These are phyloP conservation scores for Coniochaeta hoffmannii DNA, from an alignment of 2,329 filamentous ascomycete genomes.

Conservation along the genomic window DNA sequence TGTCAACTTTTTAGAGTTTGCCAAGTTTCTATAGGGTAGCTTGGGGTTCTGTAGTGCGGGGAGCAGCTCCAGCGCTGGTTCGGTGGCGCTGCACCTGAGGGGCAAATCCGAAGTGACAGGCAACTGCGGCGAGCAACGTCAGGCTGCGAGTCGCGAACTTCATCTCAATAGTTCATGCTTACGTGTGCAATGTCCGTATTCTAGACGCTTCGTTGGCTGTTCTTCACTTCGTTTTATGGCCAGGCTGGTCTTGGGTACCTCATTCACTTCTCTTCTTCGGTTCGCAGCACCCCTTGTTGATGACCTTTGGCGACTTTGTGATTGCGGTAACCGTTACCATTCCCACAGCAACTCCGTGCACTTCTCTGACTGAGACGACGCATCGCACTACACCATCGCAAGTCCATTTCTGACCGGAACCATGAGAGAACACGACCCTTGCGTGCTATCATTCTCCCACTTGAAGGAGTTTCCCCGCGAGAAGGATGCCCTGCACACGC, in stretches of 20 bases:
- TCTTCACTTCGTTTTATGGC: background rate
- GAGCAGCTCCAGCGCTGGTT: background rate
- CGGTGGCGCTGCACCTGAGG: background rate
- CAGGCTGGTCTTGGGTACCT: background rate
- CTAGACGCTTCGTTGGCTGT: background rate
- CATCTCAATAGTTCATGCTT: background rate
- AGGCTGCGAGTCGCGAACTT: background rate
- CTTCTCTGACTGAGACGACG: too few relatives aligned
- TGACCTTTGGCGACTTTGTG: background rate
- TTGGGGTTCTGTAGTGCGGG: background rate
- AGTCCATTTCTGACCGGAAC: background rate
- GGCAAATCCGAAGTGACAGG: background rate
- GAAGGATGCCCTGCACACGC: conserved; percentile 46
- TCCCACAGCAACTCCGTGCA: too few relatives aligned
- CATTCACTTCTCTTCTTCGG: background rate
- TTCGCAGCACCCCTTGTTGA: background rate
- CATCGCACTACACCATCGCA: too few relatives aligned
- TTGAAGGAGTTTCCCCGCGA: conserved; percentile 37
- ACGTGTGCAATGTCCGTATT: background rate
- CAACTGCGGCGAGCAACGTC: background rate
- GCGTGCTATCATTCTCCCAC: conserved; percentile 42
- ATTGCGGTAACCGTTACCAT: too few relatives aligned
- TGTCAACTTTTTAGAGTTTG: background rate
- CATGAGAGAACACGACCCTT: conserved; percentile 37
- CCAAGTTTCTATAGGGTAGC: background rate